Conservation (phyloP, 306 rosid genomes). For the Urtica urens region DNA sequence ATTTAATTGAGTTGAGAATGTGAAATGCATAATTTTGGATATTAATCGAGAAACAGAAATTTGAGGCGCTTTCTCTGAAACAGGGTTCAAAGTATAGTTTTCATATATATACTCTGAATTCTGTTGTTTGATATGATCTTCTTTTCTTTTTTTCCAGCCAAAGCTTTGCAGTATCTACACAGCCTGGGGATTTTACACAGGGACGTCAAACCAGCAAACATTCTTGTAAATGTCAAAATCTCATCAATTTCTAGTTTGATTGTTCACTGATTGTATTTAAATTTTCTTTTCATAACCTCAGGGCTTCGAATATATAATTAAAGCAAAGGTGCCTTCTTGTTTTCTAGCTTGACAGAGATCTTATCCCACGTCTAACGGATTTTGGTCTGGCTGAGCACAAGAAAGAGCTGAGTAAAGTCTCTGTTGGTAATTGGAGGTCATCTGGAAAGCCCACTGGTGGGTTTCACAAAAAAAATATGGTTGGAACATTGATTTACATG, state of each 20-base stretch:
- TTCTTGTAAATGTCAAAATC: slow-evolving; percentile 54
- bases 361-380: slow-evolving; percentile 68
- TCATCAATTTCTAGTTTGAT: slow-evolving; percentile 14
- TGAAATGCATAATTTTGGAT: too few species aligned
- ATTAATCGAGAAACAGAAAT: background rate
- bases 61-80: too few species aligned
- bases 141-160: slow-evolving; percentile 52
- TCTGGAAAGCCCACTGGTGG: slow-evolving; percentile 96
- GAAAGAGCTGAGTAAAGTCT: slow-evolving; percentile 48
- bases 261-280: background rate
- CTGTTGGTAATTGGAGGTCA: slow-evolving; percentile 73
- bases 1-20: too few species aligned
- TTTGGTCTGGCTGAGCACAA: slow-evolving; percentile 86
- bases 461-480: slow-evolving; percentile 86
- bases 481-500: slow-evolving; percentile 88
- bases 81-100: background rate
- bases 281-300: slow-evolving; percentile 1
- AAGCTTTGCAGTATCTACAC: slow-evolving; percentile 79
- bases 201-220: slow-evolving; percentile 95
- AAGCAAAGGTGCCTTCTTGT: slow-evolving; percentile 8
- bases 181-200: slow-evolving; percentile 83
- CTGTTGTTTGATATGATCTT: too few species aligned
- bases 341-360: slow-evolving; percentile 67
- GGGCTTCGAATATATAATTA: background rate
- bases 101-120: too few species aligned